These are phyloP conservation scores for Mucor ambiguus DNA, from an alignment of 371 early-diverging fungal species.

Conservation along the genomic window DNA sequence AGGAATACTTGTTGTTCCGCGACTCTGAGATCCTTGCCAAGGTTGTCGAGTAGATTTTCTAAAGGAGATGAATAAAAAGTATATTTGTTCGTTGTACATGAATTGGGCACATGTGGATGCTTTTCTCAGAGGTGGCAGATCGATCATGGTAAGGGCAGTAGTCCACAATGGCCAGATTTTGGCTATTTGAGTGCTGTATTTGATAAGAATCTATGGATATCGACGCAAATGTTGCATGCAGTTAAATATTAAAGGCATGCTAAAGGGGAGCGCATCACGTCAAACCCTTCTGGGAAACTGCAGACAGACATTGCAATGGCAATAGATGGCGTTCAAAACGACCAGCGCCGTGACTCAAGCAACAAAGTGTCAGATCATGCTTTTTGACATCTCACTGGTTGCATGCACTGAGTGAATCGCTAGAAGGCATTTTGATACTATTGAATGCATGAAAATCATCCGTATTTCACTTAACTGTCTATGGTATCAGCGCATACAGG, in stretches of 20 bases:
- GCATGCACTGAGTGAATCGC: not conserved
- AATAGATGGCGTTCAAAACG: too few relatives aligned
- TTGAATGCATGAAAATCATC: too few relatives aligned
- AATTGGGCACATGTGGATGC: not conserved
- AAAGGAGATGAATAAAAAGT: not conserved
- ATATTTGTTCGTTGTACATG: not conserved
- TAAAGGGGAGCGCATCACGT: too few relatives aligned
- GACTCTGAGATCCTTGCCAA: constrained; percentile 95
- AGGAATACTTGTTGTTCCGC: constrained; percentile 80
- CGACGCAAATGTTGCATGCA: not conserved
- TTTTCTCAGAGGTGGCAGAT: not conserved
- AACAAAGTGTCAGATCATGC: not conserved
- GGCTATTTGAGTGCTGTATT: too few relatives aligned
- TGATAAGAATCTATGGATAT: too few relatives aligned
- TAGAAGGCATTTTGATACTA: not conserved
- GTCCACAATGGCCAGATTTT: too few relatives aligned
- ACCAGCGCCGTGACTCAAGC: too few relatives aligned
- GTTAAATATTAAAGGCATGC: too few relatives aligned
- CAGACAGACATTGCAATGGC: too few relatives aligned
- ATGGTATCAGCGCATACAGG: not conserved
- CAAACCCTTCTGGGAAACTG: too few relatives aligned
- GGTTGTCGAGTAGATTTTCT: constrained; percentile 51
- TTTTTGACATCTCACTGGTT: not conserved
- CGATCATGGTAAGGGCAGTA: too few relatives aligned
- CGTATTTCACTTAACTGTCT: not conserved